These are phyloP conservation scores for Datura wrightii DNA, from an alignment of 257 asterid species.

Conservation along the genomic window DNA sequence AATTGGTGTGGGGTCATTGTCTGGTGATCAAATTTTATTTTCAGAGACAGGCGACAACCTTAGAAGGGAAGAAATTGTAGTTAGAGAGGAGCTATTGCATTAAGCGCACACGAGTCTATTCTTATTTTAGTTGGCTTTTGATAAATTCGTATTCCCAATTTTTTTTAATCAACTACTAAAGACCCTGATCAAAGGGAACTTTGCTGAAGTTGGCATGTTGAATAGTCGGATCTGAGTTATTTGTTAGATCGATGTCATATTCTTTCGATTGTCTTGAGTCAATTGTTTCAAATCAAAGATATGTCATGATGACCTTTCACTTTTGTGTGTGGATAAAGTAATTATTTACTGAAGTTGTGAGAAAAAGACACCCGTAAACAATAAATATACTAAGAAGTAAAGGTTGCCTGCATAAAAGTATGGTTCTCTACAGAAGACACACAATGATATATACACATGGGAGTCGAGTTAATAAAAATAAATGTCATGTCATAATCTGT, in stretches of 20 bases:
- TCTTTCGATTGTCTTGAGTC: not conserved
- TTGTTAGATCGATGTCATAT: not conserved
- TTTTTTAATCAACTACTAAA: not conserved
- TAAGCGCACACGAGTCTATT: not conserved
- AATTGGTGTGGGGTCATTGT: not conserved
- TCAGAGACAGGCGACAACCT: not conserved
- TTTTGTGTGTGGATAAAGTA: not conserved
- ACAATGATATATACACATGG: too few species aligned
- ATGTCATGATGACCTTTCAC: not conserved
- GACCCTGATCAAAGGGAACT: not conserved
- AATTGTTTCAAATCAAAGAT: conserved; percentile 1
- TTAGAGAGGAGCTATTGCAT: conserved; percentile 19
- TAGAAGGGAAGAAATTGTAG: not conserved
- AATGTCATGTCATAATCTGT: too few species aligned
- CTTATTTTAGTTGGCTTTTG: conserved; percentile 16
- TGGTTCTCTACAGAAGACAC: too few species aligned
- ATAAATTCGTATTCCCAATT: not conserved
- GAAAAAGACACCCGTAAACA: too few species aligned
- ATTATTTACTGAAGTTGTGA: not conserved
- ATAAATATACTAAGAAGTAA: too few species aligned
- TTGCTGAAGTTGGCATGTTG: not conserved
- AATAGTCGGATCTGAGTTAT: not conserved
- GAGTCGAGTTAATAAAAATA: too few species aligned
- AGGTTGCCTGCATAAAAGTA: too few species aligned
- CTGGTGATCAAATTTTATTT: not conserved